Evolutionary conservation across 495 filamentous ascomycete species (phyloP), one percentile per base, ranked within the genome.

Genomic region (Corynascus novoguineensis): DNA sequence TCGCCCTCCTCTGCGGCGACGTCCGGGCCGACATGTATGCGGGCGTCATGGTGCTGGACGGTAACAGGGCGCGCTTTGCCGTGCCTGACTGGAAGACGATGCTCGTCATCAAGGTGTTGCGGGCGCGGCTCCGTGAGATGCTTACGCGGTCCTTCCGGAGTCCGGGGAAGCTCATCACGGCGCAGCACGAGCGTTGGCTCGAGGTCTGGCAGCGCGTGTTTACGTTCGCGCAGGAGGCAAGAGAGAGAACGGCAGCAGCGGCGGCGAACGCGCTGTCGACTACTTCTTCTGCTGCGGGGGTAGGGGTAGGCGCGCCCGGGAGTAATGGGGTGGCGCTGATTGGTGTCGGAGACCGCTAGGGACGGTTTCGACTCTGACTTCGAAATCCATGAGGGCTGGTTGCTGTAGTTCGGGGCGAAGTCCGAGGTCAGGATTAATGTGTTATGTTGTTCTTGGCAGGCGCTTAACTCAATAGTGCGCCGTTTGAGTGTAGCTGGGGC

Each of bases 41-140:
- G 5, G 93, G 93, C 5, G 86, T 95, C 5, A 74, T 95, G 25
- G 82, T 89, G 8, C 81, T 98, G 48, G 90, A 96, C 69, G 82
- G 87, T 10, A 92, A 95, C 71, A 80, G 90, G 28, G 77, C 92
- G n/a, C 81, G 88, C n/a, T 96, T 96, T 68, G 76, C 86, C 24
- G 77, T 92, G 2, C 78, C 83, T n/a, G 87, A 93, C 64, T 97
- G 91, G 91, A 96, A 90, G 74, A 84, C 83, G 0, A 86, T 93
- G 79, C 78, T 96, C 9, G 90, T 85, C 0, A 71, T 97, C 61
- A 97, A 96, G 67, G 78, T 81, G 6, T 73, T 98, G 41, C 82
- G 89, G 19, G 67, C 70, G 3, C 77, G 82, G 14, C 73, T 95
- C 1, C 79, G 82, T 51, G 88, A 90, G 52, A 79, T 92, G 28